Base-by-base conservation (phyloP, 2,329 filamentous ascomycete genomes). In the Cladophialophora yegresii region DNA sequence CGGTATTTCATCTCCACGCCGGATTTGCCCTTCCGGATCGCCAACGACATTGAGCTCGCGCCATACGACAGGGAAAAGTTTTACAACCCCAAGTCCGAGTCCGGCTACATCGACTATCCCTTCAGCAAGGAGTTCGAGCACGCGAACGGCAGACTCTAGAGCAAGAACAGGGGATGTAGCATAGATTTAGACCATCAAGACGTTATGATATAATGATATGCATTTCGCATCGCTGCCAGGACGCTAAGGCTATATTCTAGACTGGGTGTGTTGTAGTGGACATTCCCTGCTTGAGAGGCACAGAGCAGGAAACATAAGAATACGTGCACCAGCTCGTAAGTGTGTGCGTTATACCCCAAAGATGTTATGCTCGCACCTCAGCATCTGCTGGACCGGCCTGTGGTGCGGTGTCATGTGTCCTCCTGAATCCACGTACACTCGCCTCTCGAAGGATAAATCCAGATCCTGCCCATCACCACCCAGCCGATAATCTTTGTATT, bases 1-100 rank as follows among this genome's bases (percentile, higher is more conserved):
- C 74, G 81, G 1, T 77, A 78, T 50, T 84, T 82, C 60, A 77
- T 80, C 5, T 81, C 79, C 54, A 83, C 82, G 60, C 82, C 81
- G 0, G 82, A 84, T 67, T 67, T 84, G 59, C 75, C 82, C 3
- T 72, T 80, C 65, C 71, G 81, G 56, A 67, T 83, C 58, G 75
- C 76, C 59, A 75, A 78, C 13, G 78, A 77, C 12, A 54, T 64
- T 6, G 54, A 56, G 13, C 30, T 70, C 8, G 55, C 55, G 12
- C 43, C 53, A 9, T 69, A 69, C 50, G 63, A 69, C 40, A 54
- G 67, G 36, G 26, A 20, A 6, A 60, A 26, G 13, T 70, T 70
- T 51, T 70, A 70, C 60, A 66, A 61, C 13, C 58, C 58, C 16
- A 58, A 64, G 12, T 54, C 64, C 28, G 63, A 57, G 23, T 54